phyloP scores from a whole-genome alignment of 768 basidiomycete species.

The Aureoboletus auriporus region DNA sequence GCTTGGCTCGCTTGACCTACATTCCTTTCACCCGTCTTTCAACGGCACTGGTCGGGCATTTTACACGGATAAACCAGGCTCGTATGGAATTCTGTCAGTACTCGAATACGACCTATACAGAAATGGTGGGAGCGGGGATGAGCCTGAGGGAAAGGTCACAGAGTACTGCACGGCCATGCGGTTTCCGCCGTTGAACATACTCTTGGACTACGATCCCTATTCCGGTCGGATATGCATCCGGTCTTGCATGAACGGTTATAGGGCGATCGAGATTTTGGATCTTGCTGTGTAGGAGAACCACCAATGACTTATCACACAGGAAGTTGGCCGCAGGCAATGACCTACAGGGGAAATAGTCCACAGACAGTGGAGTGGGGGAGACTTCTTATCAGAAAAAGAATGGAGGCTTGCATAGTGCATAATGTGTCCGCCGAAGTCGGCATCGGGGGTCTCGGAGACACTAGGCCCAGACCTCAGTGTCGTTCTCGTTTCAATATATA shows the following conservation, averaged over 20 bases:
- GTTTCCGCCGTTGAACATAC: background rate
- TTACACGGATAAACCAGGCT: background rate
- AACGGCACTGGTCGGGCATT: conserved; percentile 9
- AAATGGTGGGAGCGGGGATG: background rate
- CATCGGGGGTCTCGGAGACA: too few species aligned
- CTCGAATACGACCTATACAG: conserved; percentile 11
- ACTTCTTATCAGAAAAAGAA: too few species aligned
- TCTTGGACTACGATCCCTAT: background rate
- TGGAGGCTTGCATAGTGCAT: too few species aligned
- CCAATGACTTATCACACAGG: too few species aligned
- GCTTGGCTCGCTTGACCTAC: background rate
- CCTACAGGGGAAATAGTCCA: too few species aligned
- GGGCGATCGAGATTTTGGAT: background rate
- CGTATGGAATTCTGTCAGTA: background rate
- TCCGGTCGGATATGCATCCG: background rate
- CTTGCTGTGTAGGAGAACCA: background rate
- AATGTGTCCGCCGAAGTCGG: too few species aligned
- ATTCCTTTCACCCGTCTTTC: conserved; percentile 5
- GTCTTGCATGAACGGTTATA: background rate
- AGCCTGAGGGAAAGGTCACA: background rate
- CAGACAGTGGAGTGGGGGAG: too few species aligned
- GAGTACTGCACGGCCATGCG: conserved; percentile 1
- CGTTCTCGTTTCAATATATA: too few species aligned
- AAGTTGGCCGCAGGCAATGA: too few species aligned
- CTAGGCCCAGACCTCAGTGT: too few species aligned